Percentiles rank a stretch among this genome's conserved stretches.
These are phyloP conservation scores for Parathielavia hyrcaniae DNA, from an alignment of 495 filamentous ascomycete species.

Conservation along the genomic window DNA sequence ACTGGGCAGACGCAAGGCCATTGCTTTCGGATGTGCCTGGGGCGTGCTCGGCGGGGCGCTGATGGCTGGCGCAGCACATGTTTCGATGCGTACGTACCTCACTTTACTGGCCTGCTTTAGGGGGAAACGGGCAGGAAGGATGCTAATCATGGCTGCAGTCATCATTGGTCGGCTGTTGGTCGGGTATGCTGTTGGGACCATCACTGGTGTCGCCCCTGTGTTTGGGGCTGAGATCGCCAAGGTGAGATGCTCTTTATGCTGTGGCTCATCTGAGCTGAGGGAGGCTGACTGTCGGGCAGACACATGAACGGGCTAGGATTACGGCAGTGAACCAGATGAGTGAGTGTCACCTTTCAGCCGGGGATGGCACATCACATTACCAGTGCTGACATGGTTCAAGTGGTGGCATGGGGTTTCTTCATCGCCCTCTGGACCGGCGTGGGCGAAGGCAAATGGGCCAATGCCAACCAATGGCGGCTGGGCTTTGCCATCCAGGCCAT, in stretches of 20 bases:
- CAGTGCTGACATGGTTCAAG: slow-evolving; percentile 21
- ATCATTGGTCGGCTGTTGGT: slow-evolving; percentile 49
- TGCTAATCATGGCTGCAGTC: slow-evolving; percentile 18
- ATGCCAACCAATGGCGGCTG: slow-evolving; percentile 47
- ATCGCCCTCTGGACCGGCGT: slow-evolving; percentile 39
- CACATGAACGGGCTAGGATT: slow-evolving; percentile 44
- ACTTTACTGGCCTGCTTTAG: background rate
- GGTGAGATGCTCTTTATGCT: slow-evolving; percentile 21
- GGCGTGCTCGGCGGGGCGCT: slow-evolving; percentile 45
- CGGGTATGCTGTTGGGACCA: slow-evolving; percentile 46
- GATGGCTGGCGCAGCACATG: slow-evolving; percentile 45
- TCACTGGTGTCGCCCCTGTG: slow-evolving; percentile 48
- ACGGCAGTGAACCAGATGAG: slow-evolving; percentile 41
- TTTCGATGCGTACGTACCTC: slow-evolving; percentile 43
- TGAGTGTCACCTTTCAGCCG: slow-evolving; percentile 3
- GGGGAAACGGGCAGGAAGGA: background rate
- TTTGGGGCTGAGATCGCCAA: slow-evolving; percentile 36
- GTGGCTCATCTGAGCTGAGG: background rate
- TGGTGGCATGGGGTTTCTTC: slow-evolving; percentile 51
- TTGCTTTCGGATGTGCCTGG: slow-evolving; percentile 45
- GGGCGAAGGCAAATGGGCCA: slow-evolving; percentile 37
- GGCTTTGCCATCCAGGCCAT: slow-evolving; percentile 50
- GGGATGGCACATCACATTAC: background rate
- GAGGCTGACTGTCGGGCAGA: slow-evolving; percentile 25
- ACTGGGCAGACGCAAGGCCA: slow-evolving; percentile 42